Conservation (phyloP, 306 rosid genomes). For the Sesbania bispinosa region DNA sequence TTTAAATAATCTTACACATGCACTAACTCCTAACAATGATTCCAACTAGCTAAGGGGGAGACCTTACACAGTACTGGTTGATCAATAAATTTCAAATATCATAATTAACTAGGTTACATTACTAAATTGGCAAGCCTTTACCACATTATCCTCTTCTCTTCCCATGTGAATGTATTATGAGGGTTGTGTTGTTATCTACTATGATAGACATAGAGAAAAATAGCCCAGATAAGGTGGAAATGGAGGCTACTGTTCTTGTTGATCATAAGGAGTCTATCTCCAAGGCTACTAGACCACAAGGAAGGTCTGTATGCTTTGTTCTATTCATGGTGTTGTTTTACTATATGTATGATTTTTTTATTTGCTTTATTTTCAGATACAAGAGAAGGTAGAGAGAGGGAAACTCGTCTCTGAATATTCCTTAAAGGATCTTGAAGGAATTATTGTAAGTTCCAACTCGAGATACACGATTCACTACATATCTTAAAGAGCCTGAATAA, state of each 20-base stretch:
- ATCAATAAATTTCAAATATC: too few species aligned
- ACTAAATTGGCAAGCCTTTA: too few species aligned
- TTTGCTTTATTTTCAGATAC: slow-evolving; percentile 47
- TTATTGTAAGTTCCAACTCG: slow-evolving; percentile 77
- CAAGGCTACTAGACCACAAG: slow-evolving; percentile 83
- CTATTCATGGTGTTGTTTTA: background rate
- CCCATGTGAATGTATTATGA: slow-evolving; percentile 14
- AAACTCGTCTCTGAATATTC: slow-evolving; percentile 89
- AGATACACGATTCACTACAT: background rate
- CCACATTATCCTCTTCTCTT: background rate
- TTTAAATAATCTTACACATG: too few species aligned
- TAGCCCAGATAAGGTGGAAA: slow-evolving; percentile 30
- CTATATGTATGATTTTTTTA: background rate
- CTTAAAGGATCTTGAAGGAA: slow-evolving; percentile 86
- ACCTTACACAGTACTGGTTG: too few species aligned
- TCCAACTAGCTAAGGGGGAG: too few species aligned
- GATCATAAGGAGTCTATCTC: slow-evolving; percentile 36
- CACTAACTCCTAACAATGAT: too few species aligned
- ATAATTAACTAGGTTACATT: too few species aligned
- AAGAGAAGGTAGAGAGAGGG: slow-evolving; percentile 85
- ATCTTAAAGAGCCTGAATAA: background rate
- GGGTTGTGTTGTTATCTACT: background rate
- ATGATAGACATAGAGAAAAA: slow-evolving; percentile 32
- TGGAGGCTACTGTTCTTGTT: slow-evolving; percentile 29
- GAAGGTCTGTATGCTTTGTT: slow-evolving; percentile 55